A percentile compares a stretch with the other conserved stretches of the same genome.
Evolutionary conservation across 176 grass and related monocot genomes (phyloP).

Genomic region (Oryza meyeriana): DNA sequence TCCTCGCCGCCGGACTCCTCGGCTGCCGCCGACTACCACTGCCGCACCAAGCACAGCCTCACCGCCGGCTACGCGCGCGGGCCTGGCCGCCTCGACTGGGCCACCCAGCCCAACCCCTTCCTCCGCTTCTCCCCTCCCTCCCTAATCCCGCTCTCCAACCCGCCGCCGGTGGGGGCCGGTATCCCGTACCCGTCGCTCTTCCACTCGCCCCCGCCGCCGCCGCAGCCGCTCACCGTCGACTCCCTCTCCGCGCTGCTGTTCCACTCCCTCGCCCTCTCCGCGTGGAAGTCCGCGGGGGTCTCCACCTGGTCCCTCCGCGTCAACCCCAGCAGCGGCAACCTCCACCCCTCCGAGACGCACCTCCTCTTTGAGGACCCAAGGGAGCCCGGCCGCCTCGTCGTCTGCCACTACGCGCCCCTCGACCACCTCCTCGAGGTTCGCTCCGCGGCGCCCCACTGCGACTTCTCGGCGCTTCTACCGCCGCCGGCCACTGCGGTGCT

Average conservation of each 20-base stretch:
- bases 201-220: slow-evolving; percentile 17
- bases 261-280: slow-evolving; percentile 86
- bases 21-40: slow-evolving; percentile 55
- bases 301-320: slow-evolving; percentile 93
- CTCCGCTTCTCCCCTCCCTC: slow-evolving; percentile 64
- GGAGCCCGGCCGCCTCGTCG: slow-evolving; percentile 20
- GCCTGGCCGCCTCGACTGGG: slow-evolving; percentile 88
- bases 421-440: slow-evolving; percentile 79
- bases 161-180: slow-evolving; percentile 17
- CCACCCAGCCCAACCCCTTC: slow-evolving; percentile 92
- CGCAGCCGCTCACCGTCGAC: slow-evolving; percentile 37
- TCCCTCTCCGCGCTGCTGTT: slow-evolving; percentile 78
- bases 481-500: slow-evolving; percentile 31
- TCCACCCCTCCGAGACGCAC: slow-evolving; percentile 89
- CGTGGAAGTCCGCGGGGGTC: slow-evolving; percentile 74
- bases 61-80: slow-evolving; percentile 78
- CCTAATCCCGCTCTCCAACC: slow-evolving; percentile 43
- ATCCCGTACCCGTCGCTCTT: slow-evolving; percentile 32
- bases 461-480: slow-evolving; percentile 17
- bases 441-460: neutral
- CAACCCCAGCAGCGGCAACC: slow-evolving; percentile 93
- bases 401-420: slow-evolving; percentile 74
- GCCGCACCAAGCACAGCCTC: slow-evolving; percentile 84
- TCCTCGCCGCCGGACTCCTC: slow-evolving; percentile 10
- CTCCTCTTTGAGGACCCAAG: slow-evolving; percentile 45